Conservation (phyloP, 306 rosid species). For the Carpinus fangiana region DNA sequence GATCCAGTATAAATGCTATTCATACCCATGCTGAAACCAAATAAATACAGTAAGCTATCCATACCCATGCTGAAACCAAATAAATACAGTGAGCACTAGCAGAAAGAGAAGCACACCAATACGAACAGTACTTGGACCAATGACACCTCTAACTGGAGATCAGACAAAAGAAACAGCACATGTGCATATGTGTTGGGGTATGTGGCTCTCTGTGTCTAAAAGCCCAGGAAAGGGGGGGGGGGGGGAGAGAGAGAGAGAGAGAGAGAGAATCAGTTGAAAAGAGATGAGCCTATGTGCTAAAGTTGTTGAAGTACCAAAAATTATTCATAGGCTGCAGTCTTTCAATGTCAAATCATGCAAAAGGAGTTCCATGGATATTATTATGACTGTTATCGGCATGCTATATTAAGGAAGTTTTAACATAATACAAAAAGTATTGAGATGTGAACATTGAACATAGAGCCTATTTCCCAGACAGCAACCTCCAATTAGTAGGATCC, state of each 20-base stretch:
- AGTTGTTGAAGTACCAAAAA: too few species aligned
- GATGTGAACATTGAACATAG: not conserved
- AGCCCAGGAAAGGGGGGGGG: not conserved
- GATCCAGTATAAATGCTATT: slow-evolving; percentile 11
- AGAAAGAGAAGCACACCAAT: not conserved
- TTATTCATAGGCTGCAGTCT: too few species aligned
- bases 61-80: not conserved
- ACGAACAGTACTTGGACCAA: not conserved
- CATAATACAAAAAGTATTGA: not conserved
- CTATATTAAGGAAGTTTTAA: not conserved
- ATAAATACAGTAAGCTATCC: not conserved
- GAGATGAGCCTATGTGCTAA: too few species aligned
- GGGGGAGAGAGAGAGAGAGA: not conserved
- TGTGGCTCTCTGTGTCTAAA: not conserved
- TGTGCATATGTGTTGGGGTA: not conserved
- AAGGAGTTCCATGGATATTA: not conserved
- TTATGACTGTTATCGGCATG: not conserved
- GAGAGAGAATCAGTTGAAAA: too few species aligned
- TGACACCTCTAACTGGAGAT: not conserved
- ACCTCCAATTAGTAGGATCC: not conserved
- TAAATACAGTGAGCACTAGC: not conserved
- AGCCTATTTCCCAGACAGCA: not conserved
- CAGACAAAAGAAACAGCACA: not conserved
- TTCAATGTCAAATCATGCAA: not conserved
- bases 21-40: not conserved